Evolutionary conservation across 1,284 basidiomycete species (phyloP).

Genomic region (Veloporphyrellus conicus): DNA sequence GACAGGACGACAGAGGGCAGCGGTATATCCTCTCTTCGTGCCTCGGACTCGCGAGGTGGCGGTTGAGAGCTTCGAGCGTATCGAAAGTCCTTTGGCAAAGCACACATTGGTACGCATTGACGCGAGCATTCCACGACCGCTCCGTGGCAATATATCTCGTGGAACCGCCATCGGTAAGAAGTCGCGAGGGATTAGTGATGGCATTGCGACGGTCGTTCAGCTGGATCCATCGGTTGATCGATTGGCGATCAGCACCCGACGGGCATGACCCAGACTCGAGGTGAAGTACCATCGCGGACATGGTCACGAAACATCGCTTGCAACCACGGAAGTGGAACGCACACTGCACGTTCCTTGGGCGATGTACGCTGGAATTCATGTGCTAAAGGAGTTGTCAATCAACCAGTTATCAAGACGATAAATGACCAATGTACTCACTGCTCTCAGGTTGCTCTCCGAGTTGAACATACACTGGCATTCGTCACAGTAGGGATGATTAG

Average conservation of each 20-base stretch:
- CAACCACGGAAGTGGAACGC: conserved; percentile 39
- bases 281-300: conserved; percentile 45
- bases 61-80: conserved; percentile 41
- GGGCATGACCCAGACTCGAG: conserved; percentile 44
- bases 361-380: conserved; percentile 39
- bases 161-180: conserved; percentile 29
- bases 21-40: conserved; percentile 45
- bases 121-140: conserved; percentile 46
- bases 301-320: conserved; percentile 37
- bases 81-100: conserved; percentile 44
- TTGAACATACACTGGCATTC: conserved; percentile 43
- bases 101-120: conserved; percentile 50
- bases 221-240: conserved; percentile 35
- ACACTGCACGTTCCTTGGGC: conserved; percentile 37
- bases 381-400: conserved; percentile 28
- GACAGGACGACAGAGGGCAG: conserved; percentile 42
- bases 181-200: conserved; percentile 36
- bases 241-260: conserved; percentile 36
- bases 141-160: conserved; percentile 37
- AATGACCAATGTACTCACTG: neutral
- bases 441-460: conserved; percentile 36
- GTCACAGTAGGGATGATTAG: conserved; percentile 48
- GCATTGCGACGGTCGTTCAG: conserved; percentile 30
- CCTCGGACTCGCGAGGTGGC: conserved; percentile 49
- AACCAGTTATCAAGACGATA: conserved; percentile 1